These are phyloP conservation scores for Dryas alaskensis DNA, from an alignment of 306 rosid species.

Conservation along the genomic window DNA sequence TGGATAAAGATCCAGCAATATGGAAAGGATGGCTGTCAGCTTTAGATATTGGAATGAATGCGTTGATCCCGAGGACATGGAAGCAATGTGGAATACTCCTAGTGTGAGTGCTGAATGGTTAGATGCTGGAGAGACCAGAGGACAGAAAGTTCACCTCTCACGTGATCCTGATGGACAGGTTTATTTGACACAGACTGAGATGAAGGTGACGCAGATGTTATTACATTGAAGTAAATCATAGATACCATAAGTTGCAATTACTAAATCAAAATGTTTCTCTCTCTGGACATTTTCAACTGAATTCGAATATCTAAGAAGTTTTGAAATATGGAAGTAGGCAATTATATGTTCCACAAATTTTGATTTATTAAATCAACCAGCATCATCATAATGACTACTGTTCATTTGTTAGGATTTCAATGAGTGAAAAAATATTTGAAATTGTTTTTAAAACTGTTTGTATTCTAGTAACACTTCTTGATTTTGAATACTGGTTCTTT, in stretches of 20 bases:
- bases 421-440: background rate
- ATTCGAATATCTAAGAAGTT: background rate
- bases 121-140: constrained; percentile 72
- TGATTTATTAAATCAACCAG: background rate
- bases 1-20: constrained; percentile 13
- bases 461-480: background rate
- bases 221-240: constrained; percentile 12
- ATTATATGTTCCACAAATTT: background rate
- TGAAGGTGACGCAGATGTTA: constrained; percentile 49
- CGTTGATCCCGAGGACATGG: constrained; percentile 57
- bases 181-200: constrained; percentile 83
- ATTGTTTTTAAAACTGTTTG: background rate
- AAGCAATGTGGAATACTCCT: constrained; percentile 74
- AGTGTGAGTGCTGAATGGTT: constrained; percentile 74
- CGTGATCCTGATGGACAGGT: constrained; percentile 95
- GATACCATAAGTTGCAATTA: background rate
- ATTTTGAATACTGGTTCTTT: background rate
- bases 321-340: background rate
- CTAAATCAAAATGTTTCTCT: background rate
- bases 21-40: constrained; percentile 48
- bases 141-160: constrained; percentile 68
- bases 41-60: constrained; percentile 82
- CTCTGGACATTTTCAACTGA: background rate
- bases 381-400: background rate
- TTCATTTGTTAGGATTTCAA: background rate